Evolutionary conservation across 2,329 filamentous ascomycete species (phyloP).

Genomic region (Pleomassaria siparia): DNA sequence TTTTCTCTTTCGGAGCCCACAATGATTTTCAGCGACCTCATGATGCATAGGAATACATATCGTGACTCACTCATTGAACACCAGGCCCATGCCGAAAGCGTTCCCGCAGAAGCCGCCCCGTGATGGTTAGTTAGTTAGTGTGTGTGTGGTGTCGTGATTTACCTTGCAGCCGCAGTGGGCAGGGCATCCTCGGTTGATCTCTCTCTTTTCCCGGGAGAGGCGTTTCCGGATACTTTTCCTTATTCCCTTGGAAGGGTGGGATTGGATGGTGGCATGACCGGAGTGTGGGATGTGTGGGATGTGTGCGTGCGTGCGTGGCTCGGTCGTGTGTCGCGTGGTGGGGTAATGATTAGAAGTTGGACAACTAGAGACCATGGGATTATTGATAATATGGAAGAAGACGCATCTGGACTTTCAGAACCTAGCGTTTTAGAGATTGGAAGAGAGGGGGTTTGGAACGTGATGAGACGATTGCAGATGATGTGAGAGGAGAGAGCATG

Average conservation of each 20-base stretch:
- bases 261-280: neutral
- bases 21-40: too few relatives aligned
- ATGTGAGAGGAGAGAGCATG: too few relatives aligned
- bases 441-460: too few relatives aligned
- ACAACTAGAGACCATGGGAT: too few relatives aligned
- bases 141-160: neutral
- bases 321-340: too few relatives aligned
- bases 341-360: too few relatives aligned
- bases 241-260: neutral
- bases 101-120: neutral
- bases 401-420: neutral
- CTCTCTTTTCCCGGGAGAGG: neutral
- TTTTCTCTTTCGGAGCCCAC: too few relatives aligned
- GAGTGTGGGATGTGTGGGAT: neutral
- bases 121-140: neutral
- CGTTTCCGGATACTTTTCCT: neutral
- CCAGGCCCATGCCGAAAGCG: neutral
- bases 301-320: too few relatives aligned
- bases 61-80: neutral
- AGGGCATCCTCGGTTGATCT: conserved; percentile 1
- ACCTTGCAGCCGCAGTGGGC: neutral
- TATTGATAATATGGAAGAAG: too few relatives aligned
- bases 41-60: too few relatives aligned
- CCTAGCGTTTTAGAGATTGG: neutral
- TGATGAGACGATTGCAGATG: too few relatives aligned